A percentile compares a stretch with the other conserved stretches of the same genome.
These are phyloP conservation scores for Tolypocladium amazonense DNA, from an alignment of 2,329 filamentous ascomycete species.

Conservation along the genomic window DNA sequence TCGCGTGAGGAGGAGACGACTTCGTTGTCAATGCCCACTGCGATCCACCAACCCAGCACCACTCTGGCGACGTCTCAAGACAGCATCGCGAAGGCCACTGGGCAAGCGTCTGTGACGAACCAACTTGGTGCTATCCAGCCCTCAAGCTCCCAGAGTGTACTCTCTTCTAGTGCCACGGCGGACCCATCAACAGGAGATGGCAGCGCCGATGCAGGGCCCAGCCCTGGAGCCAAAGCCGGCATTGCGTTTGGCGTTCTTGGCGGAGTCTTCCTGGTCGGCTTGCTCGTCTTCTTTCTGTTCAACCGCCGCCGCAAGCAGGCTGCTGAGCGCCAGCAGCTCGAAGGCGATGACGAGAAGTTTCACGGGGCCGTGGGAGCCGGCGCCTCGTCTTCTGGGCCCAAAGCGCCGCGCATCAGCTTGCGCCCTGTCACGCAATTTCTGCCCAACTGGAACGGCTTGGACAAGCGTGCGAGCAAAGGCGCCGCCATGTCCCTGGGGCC, in stretches of 20 bases:
- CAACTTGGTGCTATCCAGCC: constrained; percentile 6
- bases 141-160: constrained; percentile 8
- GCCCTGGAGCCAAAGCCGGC: constrained; percentile 56
- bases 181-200: constrained; percentile 2
- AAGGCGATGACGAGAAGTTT: constrained; percentile 54
- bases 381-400: constrained; percentile 17
- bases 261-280: constrained; percentile 53
- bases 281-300: constrained; percentile 62
- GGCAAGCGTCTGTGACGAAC: constrained; percentile 6
- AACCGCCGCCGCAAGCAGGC: constrained; percentile 60
- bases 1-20: constrained; percentile 8
- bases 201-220: constrained; percentile 10
- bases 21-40: background rate
- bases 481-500: constrained; percentile 28
- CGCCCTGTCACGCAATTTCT: constrained; percentile 78
- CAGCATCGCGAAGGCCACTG: constrained; percentile 18
- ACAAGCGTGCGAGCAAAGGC: constrained; percentile 40
- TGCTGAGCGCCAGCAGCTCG: constrained; percentile 29
- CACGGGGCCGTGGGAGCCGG: constrained; percentile 26
- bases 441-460: constrained; percentile 41
- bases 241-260: constrained; percentile 74
- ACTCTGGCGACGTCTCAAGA: constrained; percentile 12
- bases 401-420: constrained; percentile 73
- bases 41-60: constrained; percentile 6
- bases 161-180: constrained; percentile 10